phyloP scores from a whole-genome alignment of 768 basidiomycete genomes.

The Tulasnella sp. region DNA sequence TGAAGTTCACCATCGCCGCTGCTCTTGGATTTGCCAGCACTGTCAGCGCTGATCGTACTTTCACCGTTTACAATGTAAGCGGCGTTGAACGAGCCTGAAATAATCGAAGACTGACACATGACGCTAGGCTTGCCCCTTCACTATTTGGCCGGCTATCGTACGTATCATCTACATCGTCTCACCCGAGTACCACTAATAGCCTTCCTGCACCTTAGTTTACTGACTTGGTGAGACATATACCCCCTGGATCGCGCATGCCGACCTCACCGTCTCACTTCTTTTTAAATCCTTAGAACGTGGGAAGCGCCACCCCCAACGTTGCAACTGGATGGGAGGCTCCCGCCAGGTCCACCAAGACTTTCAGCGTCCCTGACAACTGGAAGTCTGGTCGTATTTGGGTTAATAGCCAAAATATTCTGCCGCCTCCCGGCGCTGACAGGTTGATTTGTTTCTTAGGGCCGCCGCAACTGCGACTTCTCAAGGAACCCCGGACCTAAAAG shows the following conservation, averaged over 20 bases:
- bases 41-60: slow-evolving; percentile 3
- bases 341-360: slow-evolving; percentile 1
- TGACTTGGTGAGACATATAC: neutral
- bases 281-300: slow-evolving; percentile 12
- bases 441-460: neutral
- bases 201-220: neutral
- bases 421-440: neutral
- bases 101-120: neutral
- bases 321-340: slow-evolving; percentile 19
- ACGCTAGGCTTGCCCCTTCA: slow-evolving; percentile 11
- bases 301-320: slow-evolving; percentile 1
- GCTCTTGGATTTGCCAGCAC: neutral
- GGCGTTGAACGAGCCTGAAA: neutral
- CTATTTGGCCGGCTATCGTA: slow-evolving; percentile 16
- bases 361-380: slow-evolving; percentile 20
- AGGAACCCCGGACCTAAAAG: slow-evolving; percentile 16
- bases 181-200: no score
- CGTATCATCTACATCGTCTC: neutral
- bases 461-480: slow-evolving; percentile 15
- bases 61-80: slow-evolving; percentile 14
- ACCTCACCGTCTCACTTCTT: neutral
- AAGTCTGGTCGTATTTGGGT: slow-evolving; percentile 19
- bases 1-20: neutral
- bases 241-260: neutral
- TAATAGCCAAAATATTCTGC: neutral